Evolutionary conservation across 2,329 filamentous ascomycete genomes (phyloP), one percentile per base, ranked within the genome.

Genomic region (Botryotinia narcissicola): DNA sequence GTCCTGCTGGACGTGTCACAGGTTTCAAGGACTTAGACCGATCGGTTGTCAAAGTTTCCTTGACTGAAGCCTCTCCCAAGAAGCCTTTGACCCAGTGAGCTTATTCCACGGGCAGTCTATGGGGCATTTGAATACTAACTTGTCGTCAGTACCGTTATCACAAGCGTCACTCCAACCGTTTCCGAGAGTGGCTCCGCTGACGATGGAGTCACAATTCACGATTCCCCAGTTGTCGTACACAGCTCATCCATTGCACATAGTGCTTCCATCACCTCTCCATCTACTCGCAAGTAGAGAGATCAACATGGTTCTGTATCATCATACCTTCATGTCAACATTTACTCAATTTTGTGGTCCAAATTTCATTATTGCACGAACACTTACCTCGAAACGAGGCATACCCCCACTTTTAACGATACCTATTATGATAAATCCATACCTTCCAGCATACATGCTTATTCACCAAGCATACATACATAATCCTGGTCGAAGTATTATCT

Each of bases 171-270:
- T 68, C 80, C 80, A 54, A 78, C 78, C 35, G 74, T 81, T 46
- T 81, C 81, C 22, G 81, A 81, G 40, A 78, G 79, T 73, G 80
- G 79, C 71, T 80, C 79, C 67, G 77, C 61, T n/a, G 80, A 81
- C 67, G 80, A 81, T 60, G 77, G 77, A 70, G 76, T 76, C 37
- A 80, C 79, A 48, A 74, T 81, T 44, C 78, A 81, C 70, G 78
- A 80, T 61, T 80, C 79, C 67, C 80, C 80, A 59, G 78, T 75
- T 71, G 76, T 79, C 66, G 78, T 77, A 46, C 76, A 78, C 62
- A 78, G 76, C 32, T 71, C 75, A 16, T 66, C 74, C 37, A 57
- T 68, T 57, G 35, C 66, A 22, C 75, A 76, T 59, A 78, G 76
- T 44, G 73, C 74, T 22, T 60, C 74, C 32, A 61, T 48, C 42